Evolutionary conservation across 2,329 filamentous ascomycete species (phyloP), one percentile per base, ranked within the genome.

Genomic region (Corinectria fuckeliana): DNA sequence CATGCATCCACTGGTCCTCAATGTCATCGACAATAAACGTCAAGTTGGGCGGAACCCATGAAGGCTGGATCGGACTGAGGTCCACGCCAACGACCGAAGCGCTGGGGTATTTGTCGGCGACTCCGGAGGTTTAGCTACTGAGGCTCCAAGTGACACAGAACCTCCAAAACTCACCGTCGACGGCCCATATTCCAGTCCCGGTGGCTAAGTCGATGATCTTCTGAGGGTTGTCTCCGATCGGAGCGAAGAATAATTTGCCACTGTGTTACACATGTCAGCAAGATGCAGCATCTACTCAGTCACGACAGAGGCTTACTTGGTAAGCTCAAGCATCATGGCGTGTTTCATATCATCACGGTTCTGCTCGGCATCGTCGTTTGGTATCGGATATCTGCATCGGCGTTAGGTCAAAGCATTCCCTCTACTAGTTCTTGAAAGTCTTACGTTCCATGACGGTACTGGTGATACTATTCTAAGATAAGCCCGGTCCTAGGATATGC

Each of bases 1-100:
- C 67, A 11, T 68, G 56, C 47, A 64, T 61, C 86, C 85, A 88
- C 0, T 81, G 76, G 50, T 82, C 78, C 63, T 87, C 75, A 13
- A 73, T 69, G 28, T 76, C 74, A 23, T 76, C 74, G 13, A 76
- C 74, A 6, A 77, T 53, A 14, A 78, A 78, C 21, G 68, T 69
- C 21, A 78, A 72, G n/a, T 78, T 78, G 0, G 77, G 74, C 1
- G 77, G 77, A 0, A 78, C 75, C 77, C 76, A 78, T 3, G 50
- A 47, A 0, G 69, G 68, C 2, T 71, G 69, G 3, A 71, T 71
- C 1, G 69, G 69, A 4, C 62, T 66, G 1, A 71, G 57, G 7
- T 71, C 69, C 2, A 70, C 65, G 2, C 66, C 69, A 2, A 69
- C 14, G 0, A 71, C 61, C 0, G 66, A 62, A 8, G 69, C 68